A percentile compares a stretch with the other conserved stretches of the same genome.
phyloP scores from a whole-genome alignment of 371 early-diverging fungal genomes.

The Haplosporangium sp. region DNA sequence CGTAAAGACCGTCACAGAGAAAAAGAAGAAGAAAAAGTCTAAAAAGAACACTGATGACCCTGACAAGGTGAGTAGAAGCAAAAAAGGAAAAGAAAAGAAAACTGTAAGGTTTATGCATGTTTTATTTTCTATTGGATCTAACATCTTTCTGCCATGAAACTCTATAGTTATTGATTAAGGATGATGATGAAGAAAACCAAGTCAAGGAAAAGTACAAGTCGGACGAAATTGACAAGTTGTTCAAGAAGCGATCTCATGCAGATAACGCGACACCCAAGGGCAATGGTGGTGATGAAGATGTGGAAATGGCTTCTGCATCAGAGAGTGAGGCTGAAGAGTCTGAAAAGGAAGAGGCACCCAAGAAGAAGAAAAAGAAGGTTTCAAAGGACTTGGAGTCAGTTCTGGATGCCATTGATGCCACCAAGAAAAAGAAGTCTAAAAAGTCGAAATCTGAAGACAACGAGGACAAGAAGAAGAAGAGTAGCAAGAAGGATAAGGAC shows the following conservation, averaged over 20 bases:
- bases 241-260: slow-evolving; percentile 55
- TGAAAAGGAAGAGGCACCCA: slow-evolving; percentile 41
- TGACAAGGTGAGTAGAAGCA: slow-evolving; percentile 34
- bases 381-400: slow-evolving; percentile 51
- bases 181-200: slow-evolving; percentile 39
- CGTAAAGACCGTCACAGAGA: slow-evolving; percentile 52
- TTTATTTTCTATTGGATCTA: not conserved
- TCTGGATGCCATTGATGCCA: slow-evolving; percentile 60
- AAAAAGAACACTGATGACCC: slow-evolving; percentile 57
- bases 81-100: not conserved
- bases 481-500: slow-evolving; percentile 51
- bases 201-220: slow-evolving; percentile 51
- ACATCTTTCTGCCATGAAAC: not conserved
- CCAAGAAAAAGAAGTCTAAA: slow-evolving; percentile 60
- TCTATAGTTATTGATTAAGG: slow-evolving; percentile 33
- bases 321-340: slow-evolving; percentile 30
- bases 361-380: slow-evolving; percentile 55
- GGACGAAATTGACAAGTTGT: slow-evolving; percentile 63
- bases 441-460: slow-evolving; percentile 54
- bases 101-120: too few species aligned
- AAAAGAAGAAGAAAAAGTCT: slow-evolving; percentile 57
- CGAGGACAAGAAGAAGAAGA: slow-evolving; percentile 49
- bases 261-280: slow-evolving; percentile 20
- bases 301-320: slow-evolving; percentile 21
- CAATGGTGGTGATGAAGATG: slow-evolving; percentile 14